Base-by-base conservation (phyloP, 495 filamentous ascomycete genomes). In the Daldinia childiae region DNA sequence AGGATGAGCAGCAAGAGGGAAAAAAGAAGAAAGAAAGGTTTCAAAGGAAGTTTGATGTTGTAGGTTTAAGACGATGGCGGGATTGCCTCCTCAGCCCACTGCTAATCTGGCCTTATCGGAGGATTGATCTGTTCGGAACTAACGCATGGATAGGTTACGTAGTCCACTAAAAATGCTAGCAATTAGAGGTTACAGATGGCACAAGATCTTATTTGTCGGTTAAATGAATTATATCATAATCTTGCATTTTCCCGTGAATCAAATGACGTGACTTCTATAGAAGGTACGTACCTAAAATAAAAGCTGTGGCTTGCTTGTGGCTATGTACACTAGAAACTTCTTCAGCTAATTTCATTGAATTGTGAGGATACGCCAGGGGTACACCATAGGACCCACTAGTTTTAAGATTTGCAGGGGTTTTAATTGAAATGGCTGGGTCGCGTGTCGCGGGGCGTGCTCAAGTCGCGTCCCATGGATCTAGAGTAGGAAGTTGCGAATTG, bases 371-470 rank as follows among this genome's bases (percentile, higher is more conserved):
- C 32, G 26, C 50, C 29, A 54, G 51, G 51, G 29, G 51, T 8
- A 54, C 26, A 54, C 15, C 6, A 19, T 1, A 30, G 12, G 50
- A 30, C 26, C 50, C 50, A 54, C 50, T 15, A 9, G 14, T 29
- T 54, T 54, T 30, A 54, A 54, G 24, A 30, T n/a, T 38, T 34
- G 41, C 73, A 77, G 71, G 75, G 77, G 54, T 74, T 76, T 74
- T 71, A 76, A 79, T 77, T 77, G 71, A 73, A 73, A 75, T 77
- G 75, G 74, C 76, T 78, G 76, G 75, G 39, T 48, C 36, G 66
- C 75, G 75, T 52, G 70, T 77, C 67, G 72, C 66, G 69, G 69
- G 72, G 62, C 62, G 59, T 64, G 52, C 27, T 54, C 50, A 21
- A 48, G 30, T 74, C 62, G 74, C 63, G 65, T 72, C 48, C 48